phyloP scores from a whole-genome alignment of 306 rosid species.

The Prunus dulcis region DNA sequence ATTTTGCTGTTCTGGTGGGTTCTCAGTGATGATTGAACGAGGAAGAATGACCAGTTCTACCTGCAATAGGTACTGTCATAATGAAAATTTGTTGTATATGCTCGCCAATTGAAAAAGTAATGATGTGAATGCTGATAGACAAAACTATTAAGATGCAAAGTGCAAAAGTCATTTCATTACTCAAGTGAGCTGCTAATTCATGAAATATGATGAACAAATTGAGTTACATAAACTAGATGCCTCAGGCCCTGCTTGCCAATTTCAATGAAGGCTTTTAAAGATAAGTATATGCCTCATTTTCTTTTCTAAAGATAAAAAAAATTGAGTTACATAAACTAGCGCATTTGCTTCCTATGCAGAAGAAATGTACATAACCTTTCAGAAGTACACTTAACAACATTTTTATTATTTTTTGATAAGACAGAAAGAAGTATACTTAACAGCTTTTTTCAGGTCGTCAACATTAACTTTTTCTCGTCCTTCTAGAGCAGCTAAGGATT shows the following conservation, averaged over 20 bases:
- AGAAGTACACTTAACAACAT: slow-evolving; percentile 47
- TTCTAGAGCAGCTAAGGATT: slow-evolving; percentile 87
- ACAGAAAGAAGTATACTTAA: slow-evolving; percentile 50
- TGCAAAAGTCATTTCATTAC: background rate
- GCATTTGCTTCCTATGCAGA: background rate
- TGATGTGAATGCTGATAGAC: background rate
- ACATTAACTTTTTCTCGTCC: slow-evolving; percentile 91
- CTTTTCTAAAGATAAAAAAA: background rate
- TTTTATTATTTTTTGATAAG: background rate
- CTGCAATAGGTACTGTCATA: slow-evolving; percentile 47
- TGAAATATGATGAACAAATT: background rate
- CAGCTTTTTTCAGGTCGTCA: slow-evolving; percentile 96
- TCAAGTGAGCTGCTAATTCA: background rate
- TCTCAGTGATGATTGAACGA: slow-evolving; percentile 69
- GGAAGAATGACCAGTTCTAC: slow-evolving; percentile 96
- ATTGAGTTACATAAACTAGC: background rate
- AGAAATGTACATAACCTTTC: slow-evolving; percentile 20
- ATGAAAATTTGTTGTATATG: slow-evolving; percentile 5
- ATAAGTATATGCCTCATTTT: no score
- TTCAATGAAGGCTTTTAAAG: background rate
- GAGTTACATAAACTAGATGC: slow-evolving; percentile 11
- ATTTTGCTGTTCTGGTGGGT: slow-evolving; percentile 89
- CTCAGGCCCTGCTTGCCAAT: background rate
- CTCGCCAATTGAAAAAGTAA: background rate
- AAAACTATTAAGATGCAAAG: background rate